These are phyloP conservation scores for Mycena vitilis DNA, from an alignment of 768 basidiomycete genomes.

Conservation along the genomic window DNA sequence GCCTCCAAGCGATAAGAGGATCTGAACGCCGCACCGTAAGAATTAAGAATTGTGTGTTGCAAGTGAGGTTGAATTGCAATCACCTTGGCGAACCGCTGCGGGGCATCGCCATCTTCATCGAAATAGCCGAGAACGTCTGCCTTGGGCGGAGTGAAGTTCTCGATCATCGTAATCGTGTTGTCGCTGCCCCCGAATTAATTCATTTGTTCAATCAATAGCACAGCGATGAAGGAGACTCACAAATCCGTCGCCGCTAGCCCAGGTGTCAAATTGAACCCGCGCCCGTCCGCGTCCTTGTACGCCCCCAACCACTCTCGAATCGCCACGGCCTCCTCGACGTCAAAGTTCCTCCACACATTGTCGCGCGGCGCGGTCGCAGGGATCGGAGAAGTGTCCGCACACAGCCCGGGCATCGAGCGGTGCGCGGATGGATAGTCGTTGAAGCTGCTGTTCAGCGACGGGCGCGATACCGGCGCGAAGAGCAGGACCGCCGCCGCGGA, in stretches of 20 bases:
- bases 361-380: conserved; percentile 24
- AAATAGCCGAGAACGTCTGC: conserved; percentile 33
- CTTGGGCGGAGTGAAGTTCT: conserved; percentile 33
- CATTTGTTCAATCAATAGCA: neutral
- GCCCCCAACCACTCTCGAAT: conserved; percentile 33
- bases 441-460: conserved; percentile 10
- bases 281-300: conserved; percentile 24
- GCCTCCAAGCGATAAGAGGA: conserved; percentile 26
- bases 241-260: conserved; percentile 29
- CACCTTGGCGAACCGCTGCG: conserved; percentile 29
- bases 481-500: conserved; percentile 21
- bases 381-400: conserved; percentile 32
- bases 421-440: neutral
- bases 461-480: conserved; percentile 13
- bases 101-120: conserved; percentile 15
- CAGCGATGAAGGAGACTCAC: conserved; percentile 1
- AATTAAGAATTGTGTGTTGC: neutral
- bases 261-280: conserved; percentile 23
- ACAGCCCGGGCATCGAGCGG: conserved; percentile 15
- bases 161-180: conserved; percentile 30
- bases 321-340: conserved; percentile 32
- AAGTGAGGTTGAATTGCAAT: neutral
- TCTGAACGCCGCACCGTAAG: conserved; percentile 6
- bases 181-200: conserved; percentile 17
- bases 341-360: conserved; percentile 37